Evolutionary conservation across 148 eudicot genomes (phyloP).

Genomic region (Arbutus unedo): DNA sequence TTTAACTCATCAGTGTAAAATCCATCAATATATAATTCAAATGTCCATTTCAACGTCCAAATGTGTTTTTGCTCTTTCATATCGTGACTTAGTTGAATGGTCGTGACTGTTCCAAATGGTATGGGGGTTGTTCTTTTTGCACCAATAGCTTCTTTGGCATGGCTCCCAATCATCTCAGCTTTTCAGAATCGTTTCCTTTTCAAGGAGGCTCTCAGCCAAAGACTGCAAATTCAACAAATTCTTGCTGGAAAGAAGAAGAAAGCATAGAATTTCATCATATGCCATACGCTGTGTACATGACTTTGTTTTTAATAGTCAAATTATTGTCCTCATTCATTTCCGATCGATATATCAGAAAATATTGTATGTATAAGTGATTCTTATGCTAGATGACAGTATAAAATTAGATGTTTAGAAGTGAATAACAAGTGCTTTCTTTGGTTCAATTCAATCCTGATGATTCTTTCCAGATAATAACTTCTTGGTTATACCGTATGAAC

Average conservation of each 20-base stretch:
- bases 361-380: neutral
- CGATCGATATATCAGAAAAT: neutral
- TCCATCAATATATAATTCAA: too few species aligned
- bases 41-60: too few species aligned
- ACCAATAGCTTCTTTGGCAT: conserved; percentile 79
- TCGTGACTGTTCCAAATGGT: neutral
- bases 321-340: neutral
- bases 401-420: neutral
- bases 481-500: too few species aligned
- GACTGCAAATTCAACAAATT: conserved; percentile 74
- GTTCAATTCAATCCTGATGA: neutral
- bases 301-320: neutral
- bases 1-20: too few species aligned
- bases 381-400: neutral
- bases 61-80: neutral
- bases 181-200: conserved; percentile 93
- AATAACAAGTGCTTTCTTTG: neutral
- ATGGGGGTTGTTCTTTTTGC: conserved; percentile 83
- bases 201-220: conserved; percentile 85
- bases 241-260: conserved; percentile 71
- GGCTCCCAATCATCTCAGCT: conserved; percentile 88
- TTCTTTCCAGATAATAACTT: neutral
- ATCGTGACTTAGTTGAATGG: neutral
- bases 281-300: conserved; percentile 13
- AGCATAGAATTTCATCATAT: conserved; percentile 20